phyloP scores from a whole-genome alignment of 768 basidiomycete species.

The Mycena epipterygia region DNA sequence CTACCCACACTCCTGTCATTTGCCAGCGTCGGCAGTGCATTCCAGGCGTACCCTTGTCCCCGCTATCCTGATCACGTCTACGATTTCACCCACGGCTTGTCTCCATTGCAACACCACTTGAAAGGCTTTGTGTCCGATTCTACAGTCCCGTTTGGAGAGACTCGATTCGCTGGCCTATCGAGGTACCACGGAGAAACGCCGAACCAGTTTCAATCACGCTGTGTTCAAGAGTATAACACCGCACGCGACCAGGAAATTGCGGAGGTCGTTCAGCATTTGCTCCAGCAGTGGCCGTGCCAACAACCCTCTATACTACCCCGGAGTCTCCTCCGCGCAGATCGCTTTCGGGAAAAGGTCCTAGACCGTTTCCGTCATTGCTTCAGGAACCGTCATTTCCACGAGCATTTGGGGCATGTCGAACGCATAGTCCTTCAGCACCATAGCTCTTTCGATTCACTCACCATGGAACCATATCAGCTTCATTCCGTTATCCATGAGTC shows the following conservation, averaged over 20 bases:
- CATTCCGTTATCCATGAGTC: neutral
- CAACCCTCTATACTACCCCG: neutral
- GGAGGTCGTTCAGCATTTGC: conserved; percentile 1
- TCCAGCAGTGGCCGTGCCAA: conserved; percentile 16
- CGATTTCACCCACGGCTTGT: conserved; percentile 3
- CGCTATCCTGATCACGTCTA: conserved; percentile 12
- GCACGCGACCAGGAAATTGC: conserved; percentile 3
- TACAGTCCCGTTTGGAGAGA: neutral
- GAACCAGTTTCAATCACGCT: neutral
- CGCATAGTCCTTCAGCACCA: neutral
- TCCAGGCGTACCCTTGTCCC: conserved; percentile 7
- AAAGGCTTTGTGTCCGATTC: neutral
- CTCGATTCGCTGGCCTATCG: neutral
- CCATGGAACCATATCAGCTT: conserved; percentile 7
- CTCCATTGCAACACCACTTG: neutral
- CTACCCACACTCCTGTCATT: conserved; percentile 10
- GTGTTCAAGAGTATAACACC: neutral
- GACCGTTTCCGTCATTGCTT: conserved; percentile 13
- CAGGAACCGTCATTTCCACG: conserved; percentile 11
- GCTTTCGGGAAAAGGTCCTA: conserved; percentile 6
- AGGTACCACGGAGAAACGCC: neutral
- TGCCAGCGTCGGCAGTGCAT: conserved; percentile 16
- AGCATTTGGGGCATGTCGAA: conserved; percentile 13
- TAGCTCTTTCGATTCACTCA: neutral
- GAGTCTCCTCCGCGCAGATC: conserved; percentile 3